Conservation (phyloP, 768 basidiomycete species). For the Clathrus columnatus region DNA sequence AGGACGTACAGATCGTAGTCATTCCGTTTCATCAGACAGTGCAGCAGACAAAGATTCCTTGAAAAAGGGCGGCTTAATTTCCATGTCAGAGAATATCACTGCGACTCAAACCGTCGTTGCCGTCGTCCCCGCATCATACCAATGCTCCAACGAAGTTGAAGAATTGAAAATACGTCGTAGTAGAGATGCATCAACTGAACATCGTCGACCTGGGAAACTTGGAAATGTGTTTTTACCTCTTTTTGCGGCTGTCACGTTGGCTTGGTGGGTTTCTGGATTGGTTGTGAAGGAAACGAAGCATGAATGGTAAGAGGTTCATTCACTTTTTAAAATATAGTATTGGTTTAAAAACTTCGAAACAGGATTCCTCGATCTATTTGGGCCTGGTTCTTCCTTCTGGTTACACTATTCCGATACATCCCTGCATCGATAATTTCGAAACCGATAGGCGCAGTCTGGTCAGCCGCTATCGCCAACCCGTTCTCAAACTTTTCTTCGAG, state of each 20-base stretch:
- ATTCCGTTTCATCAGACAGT: background rate
- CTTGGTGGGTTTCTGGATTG: conserved; percentile 2
- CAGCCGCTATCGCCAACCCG: background rate
- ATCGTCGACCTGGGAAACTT: background rate
- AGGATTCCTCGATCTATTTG: conserved; percentile 4
- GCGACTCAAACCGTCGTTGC: too few species aligned
- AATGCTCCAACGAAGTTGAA: background rate
- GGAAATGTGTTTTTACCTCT: background rate
- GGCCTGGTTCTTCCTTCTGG: conserved; percentile 10
- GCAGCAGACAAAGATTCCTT: background rate
- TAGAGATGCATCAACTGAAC: background rate
- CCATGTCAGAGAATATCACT: too few species aligned
- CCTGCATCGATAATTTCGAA: background rate
- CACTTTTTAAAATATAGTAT: background rate
- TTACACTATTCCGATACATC: conserved; percentile 4
- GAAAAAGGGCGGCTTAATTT: background rate
- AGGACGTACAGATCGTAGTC: background rate
- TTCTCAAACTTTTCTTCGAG: background rate
- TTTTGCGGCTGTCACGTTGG: background rate
- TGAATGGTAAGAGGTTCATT: conserved; percentile 7
- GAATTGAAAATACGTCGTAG: background rate
- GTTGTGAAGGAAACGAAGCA: background rate
- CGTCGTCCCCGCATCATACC: background rate
- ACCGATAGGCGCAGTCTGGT: background rate
- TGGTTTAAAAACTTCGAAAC: background rate